phyloP scores from a whole-genome alignment of 805 yeast genomes.

The Wickerhamomyces strasburgensis region DNA sequence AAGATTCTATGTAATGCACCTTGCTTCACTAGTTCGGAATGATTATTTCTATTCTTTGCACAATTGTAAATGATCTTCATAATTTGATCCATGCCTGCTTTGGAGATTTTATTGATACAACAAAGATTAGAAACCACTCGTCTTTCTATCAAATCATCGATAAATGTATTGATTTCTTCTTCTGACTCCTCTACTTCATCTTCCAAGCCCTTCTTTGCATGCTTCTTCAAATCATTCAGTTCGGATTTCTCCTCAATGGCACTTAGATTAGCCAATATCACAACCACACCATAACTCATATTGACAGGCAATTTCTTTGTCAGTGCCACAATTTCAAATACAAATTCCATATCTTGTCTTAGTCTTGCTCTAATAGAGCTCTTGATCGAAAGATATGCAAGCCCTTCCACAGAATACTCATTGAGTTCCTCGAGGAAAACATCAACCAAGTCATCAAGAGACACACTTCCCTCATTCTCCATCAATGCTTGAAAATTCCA shows the following conservation, averaged over 20 bases:
- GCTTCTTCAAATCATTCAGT: slow-evolving; percentile 26
- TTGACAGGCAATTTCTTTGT: slow-evolving; percentile 15
- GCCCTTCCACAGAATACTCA: slow-evolving; percentile 36
- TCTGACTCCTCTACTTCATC: slow-evolving; percentile 15
- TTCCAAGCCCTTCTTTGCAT: slow-evolving; percentile 27
- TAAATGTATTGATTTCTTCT: slow-evolving; percentile 16
- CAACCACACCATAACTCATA: slow-evolving; percentile 29
- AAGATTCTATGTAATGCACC: slow-evolving; percentile 40
- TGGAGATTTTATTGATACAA: slow-evolving; percentile 15
- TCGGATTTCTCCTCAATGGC: slow-evolving; percentile 23
- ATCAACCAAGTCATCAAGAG: slow-evolving; percentile 29
- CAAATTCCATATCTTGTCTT: slow-evolving; percentile 33
- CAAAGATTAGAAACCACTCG: slow-evolving; percentile 13
- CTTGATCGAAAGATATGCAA: slow-evolving; percentile 46
- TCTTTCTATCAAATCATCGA: slow-evolving; percentile 21
- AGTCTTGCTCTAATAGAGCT: slow-evolving; percentile 31
- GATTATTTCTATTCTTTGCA: slow-evolving; percentile 20
- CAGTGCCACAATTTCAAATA: slow-evolving; percentile 27
- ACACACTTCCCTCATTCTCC: slow-evolving; percentile 26
- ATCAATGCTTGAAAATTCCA: slow-evolving; percentile 41
- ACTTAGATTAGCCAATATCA: slow-evolving; percentile 31
- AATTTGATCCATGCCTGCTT: slow-evolving; percentile 23
- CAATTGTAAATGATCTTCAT: slow-evolving; percentile 29
- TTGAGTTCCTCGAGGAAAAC: slow-evolving; percentile 22
- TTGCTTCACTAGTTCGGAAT: slow-evolving; percentile 36